These are phyloP conservation scores for Clarireedia monteithiana DNA, from an alignment of 2,329 filamentous ascomycete genomes.

Conservation along the genomic window DNA sequence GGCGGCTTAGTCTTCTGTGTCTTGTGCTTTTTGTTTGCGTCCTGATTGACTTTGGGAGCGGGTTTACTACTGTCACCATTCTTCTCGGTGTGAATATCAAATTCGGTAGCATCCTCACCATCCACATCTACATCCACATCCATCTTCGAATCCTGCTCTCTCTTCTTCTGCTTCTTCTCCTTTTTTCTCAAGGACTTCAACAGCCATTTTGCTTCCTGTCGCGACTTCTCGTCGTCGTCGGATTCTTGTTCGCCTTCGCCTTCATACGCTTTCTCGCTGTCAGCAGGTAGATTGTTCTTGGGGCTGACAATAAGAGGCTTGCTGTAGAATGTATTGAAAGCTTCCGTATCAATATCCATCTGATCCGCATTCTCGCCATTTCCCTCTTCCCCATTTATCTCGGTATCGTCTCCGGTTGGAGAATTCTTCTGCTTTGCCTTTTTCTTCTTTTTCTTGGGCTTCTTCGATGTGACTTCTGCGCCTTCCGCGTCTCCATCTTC, in stretches of 20 bases:
- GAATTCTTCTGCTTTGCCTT: constrained; percentile 8
- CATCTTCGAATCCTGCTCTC: constrained; percentile 5
- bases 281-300: background rate
- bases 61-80: background rate
- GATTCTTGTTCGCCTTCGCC: constrained; percentile 3
- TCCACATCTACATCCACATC: background rate
- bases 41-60: background rate
- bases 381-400: background rate
- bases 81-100: background rate
- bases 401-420: background rate
- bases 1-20: background rate
- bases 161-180: constrained; percentile 5
- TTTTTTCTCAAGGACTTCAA: constrained; percentile 5
- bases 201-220: constrained; percentile 5
- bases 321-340: constrained; percentile 7
- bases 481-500: constrained; percentile 1
- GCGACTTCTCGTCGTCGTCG: background rate
- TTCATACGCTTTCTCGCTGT: constrained; percentile 5
- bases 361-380: background rate
- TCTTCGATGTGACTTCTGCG: constrained; percentile 3
- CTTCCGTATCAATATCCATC: constrained; percentile 4
- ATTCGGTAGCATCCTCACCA: background rate
- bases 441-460: constrained; percentile 11
- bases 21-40: background rate
- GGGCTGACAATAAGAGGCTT: constrained; percentile 1